These are phyloP conservation scores for Aspergillus pseudoviridinutans DNA, from an alignment of 2,329 filamentous ascomycete genomes.

Conservation along the genomic window DNA sequence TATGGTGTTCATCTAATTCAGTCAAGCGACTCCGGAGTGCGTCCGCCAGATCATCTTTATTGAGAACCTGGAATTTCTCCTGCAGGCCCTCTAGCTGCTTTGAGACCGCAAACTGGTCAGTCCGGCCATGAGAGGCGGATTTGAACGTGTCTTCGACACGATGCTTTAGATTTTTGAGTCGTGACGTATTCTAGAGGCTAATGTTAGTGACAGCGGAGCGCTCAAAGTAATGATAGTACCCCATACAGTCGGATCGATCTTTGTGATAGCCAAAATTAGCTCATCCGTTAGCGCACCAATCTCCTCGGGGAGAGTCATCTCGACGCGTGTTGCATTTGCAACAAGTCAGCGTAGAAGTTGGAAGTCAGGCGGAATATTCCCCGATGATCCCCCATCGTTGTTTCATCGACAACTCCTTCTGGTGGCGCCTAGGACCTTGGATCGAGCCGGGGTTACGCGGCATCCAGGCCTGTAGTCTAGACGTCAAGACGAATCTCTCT, in stretches of 20 bases:
- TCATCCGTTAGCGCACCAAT: slow-evolving; percentile 65
- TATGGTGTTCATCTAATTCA: slow-evolving; percentile 52
- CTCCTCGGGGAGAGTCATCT: slow-evolving; percentile 68
- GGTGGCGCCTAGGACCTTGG: background rate
- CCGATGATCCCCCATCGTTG: background rate
- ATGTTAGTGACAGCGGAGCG: slow-evolving; percentile 7
- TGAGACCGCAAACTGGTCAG: slow-evolving; percentile 71
- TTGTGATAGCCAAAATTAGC: slow-evolving; percentile 62
- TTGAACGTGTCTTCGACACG: slow-evolving; percentile 33
- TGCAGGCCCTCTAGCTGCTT: slow-evolving; percentile 66
- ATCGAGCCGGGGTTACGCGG: slow-evolving; percentile 7
- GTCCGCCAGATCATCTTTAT: slow-evolving; percentile 74
- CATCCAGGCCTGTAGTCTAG: background rate
- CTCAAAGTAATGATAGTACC: background rate
- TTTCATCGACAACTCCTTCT: background rate
- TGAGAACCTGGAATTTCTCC: slow-evolving; percentile 79
- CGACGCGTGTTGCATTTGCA: background rate
- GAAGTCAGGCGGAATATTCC: background rate
- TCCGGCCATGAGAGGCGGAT: slow-evolving; percentile 54
- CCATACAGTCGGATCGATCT: slow-evolving; percentile 46
- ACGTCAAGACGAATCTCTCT: background rate
- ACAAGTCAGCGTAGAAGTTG: background rate
- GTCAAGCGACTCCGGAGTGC: slow-evolving; percentile 58
- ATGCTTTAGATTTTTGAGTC: slow-evolving; percentile 26
- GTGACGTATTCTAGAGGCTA: slow-evolving; percentile 24